Conservation (phyloP, 2,329 filamentous ascomycete species). For the Pestalotiopsis sp. region DNA sequence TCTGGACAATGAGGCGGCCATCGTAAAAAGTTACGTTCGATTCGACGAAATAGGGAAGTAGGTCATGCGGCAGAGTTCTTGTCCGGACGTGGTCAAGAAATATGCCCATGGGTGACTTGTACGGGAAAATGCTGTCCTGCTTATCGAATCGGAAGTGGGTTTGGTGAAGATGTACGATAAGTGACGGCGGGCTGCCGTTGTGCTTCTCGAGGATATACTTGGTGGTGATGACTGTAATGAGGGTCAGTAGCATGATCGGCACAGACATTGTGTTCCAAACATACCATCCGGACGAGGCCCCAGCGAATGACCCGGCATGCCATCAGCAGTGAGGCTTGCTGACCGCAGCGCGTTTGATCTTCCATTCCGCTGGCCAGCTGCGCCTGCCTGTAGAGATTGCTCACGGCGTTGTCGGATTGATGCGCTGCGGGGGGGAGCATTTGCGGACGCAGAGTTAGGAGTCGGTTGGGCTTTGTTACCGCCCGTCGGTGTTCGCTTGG, state of each 20-base stretch:
- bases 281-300: constrained; percentile 55
- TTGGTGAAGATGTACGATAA: constrained; percentile 83
- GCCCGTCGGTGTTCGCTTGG: constrained; percentile 51
- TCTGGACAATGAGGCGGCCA: constrained; percentile 89
- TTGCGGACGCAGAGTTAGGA: constrained; percentile 43
- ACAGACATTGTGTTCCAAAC: not conserved
- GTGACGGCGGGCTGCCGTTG: constrained; percentile 73
- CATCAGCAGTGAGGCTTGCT: constrained; percentile 50
- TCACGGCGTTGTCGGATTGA: constrained; percentile 62
- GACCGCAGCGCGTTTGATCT: constrained; percentile 55
- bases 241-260: not conserved
- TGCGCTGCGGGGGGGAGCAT: constrained; percentile 52
- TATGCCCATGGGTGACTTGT: constrained; percentile 88
- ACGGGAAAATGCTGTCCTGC: constrained; percentile 89
- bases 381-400: constrained; percentile 40
- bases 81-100: constrained; percentile 76
- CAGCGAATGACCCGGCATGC: constrained; percentile 34
- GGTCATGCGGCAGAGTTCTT: constrained; percentile 85
- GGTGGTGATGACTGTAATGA: constrained; percentile 49
- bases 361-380: constrained; percentile 41
- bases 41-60: constrained; percentile 76
- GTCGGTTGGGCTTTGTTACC: constrained; percentile 36
- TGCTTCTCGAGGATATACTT: constrained; percentile 84
- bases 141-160: constrained; percentile 91
- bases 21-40: constrained; percentile 85